These are phyloP conservation scores for Pinus tabuliformis DNA, from an alignment of 75 land plant genomes.

Conservation along the genomic window DNA sequence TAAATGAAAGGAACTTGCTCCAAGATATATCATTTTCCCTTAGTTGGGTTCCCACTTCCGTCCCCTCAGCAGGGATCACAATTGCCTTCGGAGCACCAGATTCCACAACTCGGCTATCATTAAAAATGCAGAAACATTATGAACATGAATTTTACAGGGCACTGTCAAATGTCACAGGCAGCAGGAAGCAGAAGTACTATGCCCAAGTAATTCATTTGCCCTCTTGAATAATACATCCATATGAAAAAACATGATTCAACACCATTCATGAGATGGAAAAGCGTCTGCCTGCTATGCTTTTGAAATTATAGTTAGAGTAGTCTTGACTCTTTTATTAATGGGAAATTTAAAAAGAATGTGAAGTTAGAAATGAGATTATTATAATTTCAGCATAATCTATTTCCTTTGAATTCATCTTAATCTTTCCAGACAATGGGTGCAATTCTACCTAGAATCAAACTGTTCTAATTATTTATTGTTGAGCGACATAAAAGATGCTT, in stretches of 20 bases:
- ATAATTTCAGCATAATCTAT: not conserved
- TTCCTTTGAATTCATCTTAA: not conserved
- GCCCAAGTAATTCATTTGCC: not conserved
- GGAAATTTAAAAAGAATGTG: not conserved
- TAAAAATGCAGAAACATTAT: not conserved
- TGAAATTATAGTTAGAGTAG: not conserved
- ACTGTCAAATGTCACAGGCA: not conserved
- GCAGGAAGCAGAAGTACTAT: conserved; percentile 1
- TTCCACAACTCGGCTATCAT: conserved; percentile 72
- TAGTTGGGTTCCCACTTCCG: conserved; percentile 42
- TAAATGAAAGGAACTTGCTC: conserved; percentile 57
- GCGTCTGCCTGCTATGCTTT: not conserved
- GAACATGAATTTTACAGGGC: conserved; percentile 1
- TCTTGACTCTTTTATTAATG: not conserved
- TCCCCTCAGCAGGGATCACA: conserved; percentile 68
- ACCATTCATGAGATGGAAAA: not conserved
- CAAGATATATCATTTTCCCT: conserved; percentile 78
- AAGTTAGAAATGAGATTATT: not conserved
- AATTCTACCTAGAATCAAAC: not conserved
- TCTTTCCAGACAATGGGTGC: not conserved
- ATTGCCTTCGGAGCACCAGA: conserved; percentile 60
- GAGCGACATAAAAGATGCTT: no score
- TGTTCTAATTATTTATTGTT: not conserved
- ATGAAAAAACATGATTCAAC: not conserved
- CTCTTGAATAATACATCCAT: not conserved